Conservation (phyloP, 2,329 filamentous ascomycete species). For the Cephalotrichum gorgonifer region DNA sequence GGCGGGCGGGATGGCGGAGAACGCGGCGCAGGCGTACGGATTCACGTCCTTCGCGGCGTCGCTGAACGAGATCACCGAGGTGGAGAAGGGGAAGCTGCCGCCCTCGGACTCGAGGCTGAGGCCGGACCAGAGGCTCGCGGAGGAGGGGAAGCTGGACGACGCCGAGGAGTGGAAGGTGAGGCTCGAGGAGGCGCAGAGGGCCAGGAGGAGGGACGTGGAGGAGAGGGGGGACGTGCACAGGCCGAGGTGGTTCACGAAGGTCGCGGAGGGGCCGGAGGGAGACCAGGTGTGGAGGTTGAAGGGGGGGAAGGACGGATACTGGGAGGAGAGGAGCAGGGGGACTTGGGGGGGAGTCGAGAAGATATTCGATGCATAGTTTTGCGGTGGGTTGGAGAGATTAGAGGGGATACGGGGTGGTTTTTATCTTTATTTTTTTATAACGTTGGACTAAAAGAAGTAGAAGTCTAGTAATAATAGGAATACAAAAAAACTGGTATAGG, state of each 20-base stretch:
- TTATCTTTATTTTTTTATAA: neutral
- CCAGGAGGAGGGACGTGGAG: slow-evolving; percentile 65
- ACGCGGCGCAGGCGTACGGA: slow-evolving; percentile 73
- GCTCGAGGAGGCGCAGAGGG: slow-evolving; percentile 78
- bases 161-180: slow-evolving; percentile 76
- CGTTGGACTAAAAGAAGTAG: too few species aligned
- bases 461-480: neutral
- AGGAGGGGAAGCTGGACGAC: slow-evolving; percentile 69
- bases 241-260: slow-evolving; percentile 77
- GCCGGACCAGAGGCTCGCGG: slow-evolving; percentile 78
- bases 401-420: neutral
- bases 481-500: neutral
- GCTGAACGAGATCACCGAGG: slow-evolving; percentile 76
- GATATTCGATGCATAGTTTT: slow-evolving; percentile 28
- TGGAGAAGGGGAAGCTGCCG: slow-evolving; percentile 67
- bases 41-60: slow-evolving; percentile 76
- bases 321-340: slow-evolving; percentile 69
- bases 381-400: neutral
- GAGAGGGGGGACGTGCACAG: slow-evolving; percentile 59
- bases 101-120: slow-evolving; percentile 74
- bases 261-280: slow-evolving; percentile 44
- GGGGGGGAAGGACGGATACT: slow-evolving; percentile 79
- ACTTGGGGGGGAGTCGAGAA: slow-evolving; percentile 51
- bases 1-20: slow-evolving; percentile 66
- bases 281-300: slow-evolving; percentile 70